Base-by-base conservation (phyloP, 495 filamentous ascomycete species). In the Choiromyces venosus region DNA sequence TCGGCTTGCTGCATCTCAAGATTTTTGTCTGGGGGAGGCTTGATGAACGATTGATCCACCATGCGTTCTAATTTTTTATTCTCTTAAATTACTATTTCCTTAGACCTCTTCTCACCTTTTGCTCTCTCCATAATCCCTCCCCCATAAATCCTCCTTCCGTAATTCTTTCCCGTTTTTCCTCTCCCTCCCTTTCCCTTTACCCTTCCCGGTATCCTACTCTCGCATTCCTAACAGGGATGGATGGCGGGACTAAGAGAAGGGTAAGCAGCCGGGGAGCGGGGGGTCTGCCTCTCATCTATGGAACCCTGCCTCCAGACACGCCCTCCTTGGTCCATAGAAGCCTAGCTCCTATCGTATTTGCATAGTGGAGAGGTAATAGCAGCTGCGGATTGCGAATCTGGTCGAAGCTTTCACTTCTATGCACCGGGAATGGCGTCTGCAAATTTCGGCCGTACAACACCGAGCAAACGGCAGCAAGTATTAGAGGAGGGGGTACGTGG, bases 1-100 rank as follows among this genome's bases (percentile, higher is more conserved):
- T 76, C 75, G 67, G 76, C 69, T 69, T 73, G 67, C 66, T 65
- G 70, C 61, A 69, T 65, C 56, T 35, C 69, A 64, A 69, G 25
- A 65, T 66, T 46, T 68, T 65, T 44, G 25, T 72, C 69, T 12
- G 40, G 38, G 69, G 21, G 40, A 67, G 0, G 25, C 37, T 37
- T 70, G 61, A 68, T 76, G 67, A 70, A 61, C 66, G 61, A 74
- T 69, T 38, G 36, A 70, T 66, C 74, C 74, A 65, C 67, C 66
- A 73, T 52, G 40, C 70, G 12, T 40, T 75, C 37, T 64, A 70
- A 61, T 37, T 64, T 56, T 65, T 56, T 61, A 33, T 4, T 25
- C 25, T 16, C 25, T 25, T 29, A 61, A 29, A 33, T 25, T 52
- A 52, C 44, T 61, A 33, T 29, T 61, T 29, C 52, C 5, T 61